Percentiles rank a stretch among this genome's conserved stretches.
These are phyloP conservation scores for Delitschia confertaspora DNA, from an alignment of 495 filamentous ascomycete genomes.

Conservation along the genomic window DNA sequence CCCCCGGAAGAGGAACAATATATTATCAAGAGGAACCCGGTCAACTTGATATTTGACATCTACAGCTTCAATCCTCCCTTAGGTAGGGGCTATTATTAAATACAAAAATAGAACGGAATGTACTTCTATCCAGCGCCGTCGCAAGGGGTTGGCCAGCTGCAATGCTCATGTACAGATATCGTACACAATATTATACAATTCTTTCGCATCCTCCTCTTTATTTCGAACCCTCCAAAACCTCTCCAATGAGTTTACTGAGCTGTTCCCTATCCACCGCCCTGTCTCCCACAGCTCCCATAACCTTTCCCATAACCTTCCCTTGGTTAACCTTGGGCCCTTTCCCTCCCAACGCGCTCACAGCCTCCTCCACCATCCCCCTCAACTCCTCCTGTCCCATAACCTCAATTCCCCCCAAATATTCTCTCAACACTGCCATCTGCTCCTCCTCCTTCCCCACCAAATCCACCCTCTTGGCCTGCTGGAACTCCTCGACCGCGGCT, in stretches of 20 bases:
- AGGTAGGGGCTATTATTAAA: too few relatives aligned
- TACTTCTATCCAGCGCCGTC: too few relatives aligned
- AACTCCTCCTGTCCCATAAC: constrained; percentile 43
- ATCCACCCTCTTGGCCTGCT: constrained; percentile 44
- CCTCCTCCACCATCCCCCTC: constrained; percentile 36
- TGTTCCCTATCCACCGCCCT: constrained; percentile 46
- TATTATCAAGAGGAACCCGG: too few relatives aligned
- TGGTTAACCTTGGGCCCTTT: constrained; percentile 38
- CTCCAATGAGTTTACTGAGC: constrained; percentile 43
- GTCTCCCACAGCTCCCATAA: constrained; percentile 44
- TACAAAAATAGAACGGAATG: too few relatives aligned
- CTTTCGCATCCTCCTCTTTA: too few relatives aligned
- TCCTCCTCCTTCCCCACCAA: constrained; percentile 50
- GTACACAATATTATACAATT: not conserved
- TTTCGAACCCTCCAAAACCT: constrained; percentile 1
- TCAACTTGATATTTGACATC: too few relatives aligned
- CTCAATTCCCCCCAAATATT: constrained; percentile 47
- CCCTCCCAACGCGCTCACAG: constrained; percentile 39
- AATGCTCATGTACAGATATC: too few relatives aligned
- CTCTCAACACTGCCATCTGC: constrained; percentile 48
- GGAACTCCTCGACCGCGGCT: constrained; percentile 46
- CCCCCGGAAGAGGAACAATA: too few relatives aligned
- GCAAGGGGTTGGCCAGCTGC: too few relatives aligned
- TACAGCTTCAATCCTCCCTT: too few relatives aligned
- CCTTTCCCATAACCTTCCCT: constrained; percentile 34